These are phyloP conservation scores for Stentor roeselii DNA, from an alignment of 73 alveolate genomes.

Conservation along the genomic window DNA sequence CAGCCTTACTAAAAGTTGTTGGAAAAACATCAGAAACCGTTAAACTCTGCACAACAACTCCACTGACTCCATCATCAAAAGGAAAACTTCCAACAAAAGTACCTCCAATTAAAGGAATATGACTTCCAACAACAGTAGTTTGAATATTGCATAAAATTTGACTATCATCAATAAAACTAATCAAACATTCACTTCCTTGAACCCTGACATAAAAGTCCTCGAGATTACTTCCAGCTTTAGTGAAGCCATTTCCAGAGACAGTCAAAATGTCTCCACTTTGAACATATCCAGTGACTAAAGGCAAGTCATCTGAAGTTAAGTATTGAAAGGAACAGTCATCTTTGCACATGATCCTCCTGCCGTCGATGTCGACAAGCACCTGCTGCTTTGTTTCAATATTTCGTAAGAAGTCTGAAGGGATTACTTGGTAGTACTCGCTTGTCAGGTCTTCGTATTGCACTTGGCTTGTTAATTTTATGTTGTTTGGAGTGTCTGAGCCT, in stretches of 20 bases:
- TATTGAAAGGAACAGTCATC: neutral
- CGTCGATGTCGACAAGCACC: neutral
- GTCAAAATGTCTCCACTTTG: neutral
- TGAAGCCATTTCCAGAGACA: neutral
- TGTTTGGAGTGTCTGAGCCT: neutral
- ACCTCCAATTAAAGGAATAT: neutral
- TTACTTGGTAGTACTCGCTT: neutral
- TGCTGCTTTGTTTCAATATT: neutral
- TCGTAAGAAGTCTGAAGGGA: slow-evolving; percentile 15
- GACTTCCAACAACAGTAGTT: neutral
- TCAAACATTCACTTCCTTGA: neutral
- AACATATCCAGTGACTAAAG: neutral
- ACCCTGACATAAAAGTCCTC: neutral
- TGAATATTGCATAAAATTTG: neutral
- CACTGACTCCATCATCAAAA: neutral
- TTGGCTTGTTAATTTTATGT: neutral
- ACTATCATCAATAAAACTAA: neutral
- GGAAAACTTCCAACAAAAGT: neutral
- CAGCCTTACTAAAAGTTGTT: neutral
- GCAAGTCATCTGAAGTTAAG: neutral
- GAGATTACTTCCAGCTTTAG: neutral
- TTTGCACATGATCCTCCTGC: neutral
- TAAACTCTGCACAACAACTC: neutral
- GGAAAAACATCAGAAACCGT: neutral
- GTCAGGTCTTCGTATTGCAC: neutral